Evolutionary conservation across 768 basidiomycete species (phyloP).

Genomic region (Auricularia cornea): DNA sequence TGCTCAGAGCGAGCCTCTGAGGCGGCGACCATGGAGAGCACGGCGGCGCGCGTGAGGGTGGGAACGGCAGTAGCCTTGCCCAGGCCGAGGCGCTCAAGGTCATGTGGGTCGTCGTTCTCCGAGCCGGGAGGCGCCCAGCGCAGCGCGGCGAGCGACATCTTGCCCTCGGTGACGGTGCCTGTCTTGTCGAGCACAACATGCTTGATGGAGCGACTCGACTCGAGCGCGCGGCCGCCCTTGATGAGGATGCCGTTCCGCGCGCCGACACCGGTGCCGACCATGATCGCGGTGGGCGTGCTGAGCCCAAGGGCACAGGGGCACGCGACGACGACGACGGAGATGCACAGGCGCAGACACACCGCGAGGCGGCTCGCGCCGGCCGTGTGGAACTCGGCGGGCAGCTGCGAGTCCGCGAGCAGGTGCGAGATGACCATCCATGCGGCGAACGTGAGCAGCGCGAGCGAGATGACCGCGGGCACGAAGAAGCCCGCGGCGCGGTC

Average conservation of each 20-base stretch:
- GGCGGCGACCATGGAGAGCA: slow-evolving; percentile 75
- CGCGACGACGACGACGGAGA: slow-evolving; percentile 95
- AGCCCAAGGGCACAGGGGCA: slow-evolving; percentile 96
- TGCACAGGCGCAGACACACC: slow-evolving; percentile 93
- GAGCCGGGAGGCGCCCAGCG: slow-evolving; percentile 53
- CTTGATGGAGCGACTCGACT: slow-evolving; percentile 77
- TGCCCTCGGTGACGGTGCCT: slow-evolving; percentile 94
- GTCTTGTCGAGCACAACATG: slow-evolving; percentile 93
- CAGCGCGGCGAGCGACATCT: slow-evolving; percentile 68
- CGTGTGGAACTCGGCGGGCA: slow-evolving; percentile 79
- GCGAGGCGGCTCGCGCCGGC: slow-evolving; percentile 81
- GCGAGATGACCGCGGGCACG: slow-evolving; percentile 82
- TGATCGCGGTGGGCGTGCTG: slow-evolving; percentile 95
- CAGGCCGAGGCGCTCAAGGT: neutral
- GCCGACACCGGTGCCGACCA: slow-evolving; percentile 98
- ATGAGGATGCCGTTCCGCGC: slow-evolving; percentile 96
- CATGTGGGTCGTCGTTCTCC: slow-evolving; percentile 17
- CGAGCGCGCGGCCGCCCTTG: slow-evolving; percentile 92
- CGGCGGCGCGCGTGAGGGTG: slow-evolving; percentile 35
- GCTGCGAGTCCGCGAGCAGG: slow-evolving; percentile 41
- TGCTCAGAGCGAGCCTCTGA: slow-evolving; percentile 93
- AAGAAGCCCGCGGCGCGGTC: slow-evolving; percentile 93
- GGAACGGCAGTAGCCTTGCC: slow-evolving; percentile 5
- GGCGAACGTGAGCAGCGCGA: slow-evolving; percentile 73
- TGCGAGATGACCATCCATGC: slow-evolving; percentile 72